Conservation (phyloP, 73 alveolate genomes). For the Durusdinium trenchii region DNA sequence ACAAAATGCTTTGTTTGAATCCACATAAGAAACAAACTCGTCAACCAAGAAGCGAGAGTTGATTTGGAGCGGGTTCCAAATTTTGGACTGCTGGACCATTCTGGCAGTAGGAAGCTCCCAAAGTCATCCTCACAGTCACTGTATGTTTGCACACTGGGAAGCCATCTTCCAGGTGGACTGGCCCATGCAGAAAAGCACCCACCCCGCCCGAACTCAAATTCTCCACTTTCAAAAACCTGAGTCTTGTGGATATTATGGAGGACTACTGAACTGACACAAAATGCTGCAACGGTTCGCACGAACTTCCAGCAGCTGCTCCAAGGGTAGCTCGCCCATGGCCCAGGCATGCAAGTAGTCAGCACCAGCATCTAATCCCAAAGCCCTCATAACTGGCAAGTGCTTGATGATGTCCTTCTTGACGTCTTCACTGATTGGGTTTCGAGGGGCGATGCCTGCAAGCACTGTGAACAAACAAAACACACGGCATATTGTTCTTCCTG, state of each 20-base stretch:
- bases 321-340: background rate
- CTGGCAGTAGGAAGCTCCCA: too few species aligned
- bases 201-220: too few species aligned
- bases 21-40: too few species aligned
- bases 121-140: too few species aligned
- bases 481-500: too few species aligned
- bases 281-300: background rate
- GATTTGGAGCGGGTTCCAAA: background rate
- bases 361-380: background rate
- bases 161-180: too few species aligned
- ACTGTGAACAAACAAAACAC: background rate
- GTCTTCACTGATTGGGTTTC: background rate
- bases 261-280: too few species aligned
- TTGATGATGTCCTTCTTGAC: background rate
- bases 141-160: too few species aligned
- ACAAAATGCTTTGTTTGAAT: too few species aligned
- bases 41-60: background rate
- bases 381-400: background rate
- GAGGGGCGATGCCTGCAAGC: constrained; percentile 22
- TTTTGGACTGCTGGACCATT: background rate
- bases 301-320: background rate
- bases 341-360: background rate
- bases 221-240: too few species aligned
- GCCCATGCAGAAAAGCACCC: too few species aligned
- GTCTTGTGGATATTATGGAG: too few species aligned